Evolutionary conservation across 2,329 filamentous ascomycete genomes (phyloP).

Genomic region (Anthostomella pinea): DNA sequence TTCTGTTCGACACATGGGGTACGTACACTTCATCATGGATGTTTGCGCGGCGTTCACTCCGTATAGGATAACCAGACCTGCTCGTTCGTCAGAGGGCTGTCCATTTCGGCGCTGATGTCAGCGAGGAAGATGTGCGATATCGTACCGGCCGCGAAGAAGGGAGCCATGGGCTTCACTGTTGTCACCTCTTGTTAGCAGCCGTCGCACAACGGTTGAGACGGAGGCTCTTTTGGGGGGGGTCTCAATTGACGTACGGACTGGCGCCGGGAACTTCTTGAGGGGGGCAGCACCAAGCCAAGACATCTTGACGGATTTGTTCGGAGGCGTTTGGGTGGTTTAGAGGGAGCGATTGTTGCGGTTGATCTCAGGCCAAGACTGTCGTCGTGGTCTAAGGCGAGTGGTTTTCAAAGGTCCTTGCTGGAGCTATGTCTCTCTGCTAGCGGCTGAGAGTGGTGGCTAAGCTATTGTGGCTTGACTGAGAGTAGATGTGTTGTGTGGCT

Average conservation of each 20-base stretch:
- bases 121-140: conserved; percentile 20
- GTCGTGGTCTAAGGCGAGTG: conserved; percentile 19
- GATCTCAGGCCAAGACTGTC: conserved; percentile 4
- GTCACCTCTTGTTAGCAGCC: conserved; percentile 31
- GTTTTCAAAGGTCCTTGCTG: conserved; percentile 30
- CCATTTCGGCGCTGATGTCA: neutral
- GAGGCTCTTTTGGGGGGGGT: conserved; percentile 6
- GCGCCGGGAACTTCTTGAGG: conserved; percentile 77
- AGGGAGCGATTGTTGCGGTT: conserved; percentile 21
- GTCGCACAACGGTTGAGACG: conserved; percentile 13
- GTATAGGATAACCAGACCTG: conserved; percentile 83
- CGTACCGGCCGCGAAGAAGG: conserved; percentile 94
- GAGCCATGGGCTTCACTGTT: conserved; percentile 82
- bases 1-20: no score
- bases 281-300: conserved; percentile 65
- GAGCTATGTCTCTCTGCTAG: conserved; percentile 19
- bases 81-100: conserved; percentile 25
- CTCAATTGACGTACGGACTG: conserved; percentile 66
- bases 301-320: conserved; percentile 56
- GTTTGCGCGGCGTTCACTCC: conserved; percentile 84
- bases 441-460: no score
- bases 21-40: conserved; percentile 72
- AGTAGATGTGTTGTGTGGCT: no score
- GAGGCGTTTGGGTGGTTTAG: conserved; percentile 32
- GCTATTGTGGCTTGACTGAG: no score